Conservation (phyloP, 2,329 filamentous ascomycete species). For the Xylariaceae sp. region DNA sequence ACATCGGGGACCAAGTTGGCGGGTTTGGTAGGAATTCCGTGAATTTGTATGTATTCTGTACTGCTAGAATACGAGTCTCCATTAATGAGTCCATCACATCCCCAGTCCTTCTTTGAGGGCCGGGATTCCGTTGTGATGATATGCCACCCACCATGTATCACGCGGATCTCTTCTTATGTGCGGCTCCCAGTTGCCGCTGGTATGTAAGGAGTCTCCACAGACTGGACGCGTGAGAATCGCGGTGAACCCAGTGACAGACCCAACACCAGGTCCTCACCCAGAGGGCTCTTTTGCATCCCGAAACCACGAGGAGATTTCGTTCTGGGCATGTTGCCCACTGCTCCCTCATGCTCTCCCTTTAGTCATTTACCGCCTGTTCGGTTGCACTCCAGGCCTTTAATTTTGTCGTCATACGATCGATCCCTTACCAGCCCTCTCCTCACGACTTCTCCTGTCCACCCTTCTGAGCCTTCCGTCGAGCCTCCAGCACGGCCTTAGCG, state of each 20-base stretch:
- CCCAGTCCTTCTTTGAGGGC: neutral
- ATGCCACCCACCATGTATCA: neutral
- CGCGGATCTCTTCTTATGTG: neutral
- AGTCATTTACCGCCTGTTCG: too few species aligned
- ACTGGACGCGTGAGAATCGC: neutral
- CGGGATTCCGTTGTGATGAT: neutral
- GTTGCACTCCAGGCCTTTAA: too few species aligned
- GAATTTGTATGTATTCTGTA: neutral
- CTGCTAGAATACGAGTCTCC: neutral
- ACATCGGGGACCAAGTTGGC: too few species aligned
- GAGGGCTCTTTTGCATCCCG: neutral
- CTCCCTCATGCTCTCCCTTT: too few species aligned
- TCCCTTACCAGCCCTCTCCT: conserved; percentile 11
- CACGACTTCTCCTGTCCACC: conserved; percentile 21
- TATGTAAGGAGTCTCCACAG: neutral
- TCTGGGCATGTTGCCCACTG: too few species aligned
- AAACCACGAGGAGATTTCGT: too few species aligned
- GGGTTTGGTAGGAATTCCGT: neutral
- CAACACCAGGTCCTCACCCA: neutral
- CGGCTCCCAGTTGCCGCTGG: neutral
- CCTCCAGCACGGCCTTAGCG: conserved; percentile 46
- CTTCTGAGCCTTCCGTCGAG: conserved; percentile 29
- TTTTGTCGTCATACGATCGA: too few species aligned
- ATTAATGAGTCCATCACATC: too few species aligned
- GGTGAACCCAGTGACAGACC: neutral